These are phyloP conservation scores for Dictyostelium purpureum DNA, from an alignment of 78 protist species.

Conservation along the genomic window DNA sequence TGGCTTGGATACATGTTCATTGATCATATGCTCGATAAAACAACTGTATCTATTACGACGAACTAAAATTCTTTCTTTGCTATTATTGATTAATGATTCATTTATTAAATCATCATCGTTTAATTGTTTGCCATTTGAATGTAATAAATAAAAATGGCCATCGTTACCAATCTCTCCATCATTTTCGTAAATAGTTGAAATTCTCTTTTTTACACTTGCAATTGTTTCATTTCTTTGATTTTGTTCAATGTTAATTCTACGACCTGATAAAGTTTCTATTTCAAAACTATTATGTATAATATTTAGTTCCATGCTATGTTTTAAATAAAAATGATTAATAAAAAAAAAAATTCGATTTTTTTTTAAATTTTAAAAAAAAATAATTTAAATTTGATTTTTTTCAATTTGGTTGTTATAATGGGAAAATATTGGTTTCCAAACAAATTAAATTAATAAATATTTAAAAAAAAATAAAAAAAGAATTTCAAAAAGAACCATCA, in stretches of 20 bases:
- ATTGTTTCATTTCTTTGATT: background rate
- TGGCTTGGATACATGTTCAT: background rate
- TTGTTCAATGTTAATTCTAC: constrained; percentile 13
- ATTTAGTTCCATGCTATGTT: background rate
- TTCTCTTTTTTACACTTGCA: constrained; percentile 18
- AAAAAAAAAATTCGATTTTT: too few species aligned
- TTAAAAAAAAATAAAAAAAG: too few species aligned
- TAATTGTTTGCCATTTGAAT: background rate
- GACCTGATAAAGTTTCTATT: constrained; percentile 37
- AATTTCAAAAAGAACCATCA: too few species aligned
- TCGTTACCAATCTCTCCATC: constrained; percentile 63
- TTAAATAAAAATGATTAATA: too few species aligned
- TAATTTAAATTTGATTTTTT: too few species aligned
- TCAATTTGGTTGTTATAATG: too few species aligned
- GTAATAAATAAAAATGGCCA: constrained; percentile 6
- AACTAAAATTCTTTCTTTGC: background rate
- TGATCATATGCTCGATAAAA: constrained; percentile 18
- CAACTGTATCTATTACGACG: constrained; percentile 22
- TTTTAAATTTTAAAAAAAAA: too few species aligned
- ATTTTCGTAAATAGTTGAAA: background rate
- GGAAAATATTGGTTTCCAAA: too few species aligned
- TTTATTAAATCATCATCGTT: background rate
- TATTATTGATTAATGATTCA: background rate
- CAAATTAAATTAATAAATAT: too few species aligned
- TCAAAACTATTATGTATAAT: background rate